phyloP scores from a whole-genome alignment of 1,284 basidiomycete genomes.

The Ceraceosorus guamensis region DNA sequence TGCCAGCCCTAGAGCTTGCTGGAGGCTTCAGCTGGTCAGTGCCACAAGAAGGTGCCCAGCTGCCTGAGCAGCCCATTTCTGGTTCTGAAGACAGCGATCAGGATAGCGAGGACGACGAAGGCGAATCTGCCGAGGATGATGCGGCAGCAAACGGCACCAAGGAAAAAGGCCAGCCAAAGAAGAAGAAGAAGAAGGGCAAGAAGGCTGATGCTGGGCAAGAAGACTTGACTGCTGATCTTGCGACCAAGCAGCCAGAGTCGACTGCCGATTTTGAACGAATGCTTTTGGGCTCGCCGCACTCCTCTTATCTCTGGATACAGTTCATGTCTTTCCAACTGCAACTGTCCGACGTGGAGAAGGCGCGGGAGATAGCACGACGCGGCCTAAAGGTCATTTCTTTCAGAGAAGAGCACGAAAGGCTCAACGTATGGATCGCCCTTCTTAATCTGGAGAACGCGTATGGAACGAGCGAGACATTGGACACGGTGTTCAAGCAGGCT shows the following conservation, averaged over 20 bases:
- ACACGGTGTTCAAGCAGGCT: slow-evolving; percentile 80
- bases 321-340: slow-evolving; percentile 98
- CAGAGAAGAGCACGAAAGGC: slow-evolving; percentile 89
- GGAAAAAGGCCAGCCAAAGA: slow-evolving; percentile 1
- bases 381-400: slow-evolving; percentile 84
- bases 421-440: slow-evolving; percentile 96
- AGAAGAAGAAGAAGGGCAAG: slow-evolving; percentile 12
- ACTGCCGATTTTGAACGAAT: slow-evolving; percentile 89
- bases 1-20: slow-evolving; percentile 49
- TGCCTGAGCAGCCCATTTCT: slow-evolving; percentile 7
- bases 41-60: slow-evolving; percentile 34
- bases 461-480: slow-evolving; percentile 65
- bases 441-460: slow-evolving; percentile 93
- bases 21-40: slow-evolving; percentile 56
- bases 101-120: slow-evolving; percentile 53
- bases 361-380: slow-evolving; percentile 74
- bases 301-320: slow-evolving; percentile 96
- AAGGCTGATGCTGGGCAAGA: slow-evolving; percentile 19
- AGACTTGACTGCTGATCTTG: slow-evolving; percentile 40
- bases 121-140: slow-evolving; percentile 37
- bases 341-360: slow-evolving; percentile 89
- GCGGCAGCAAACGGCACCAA: not conserved
- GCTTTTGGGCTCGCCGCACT: slow-evolving; percentile 90
- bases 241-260: slow-evolving; percentile 62
- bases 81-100: slow-evolving; percentile 9